These are phyloP conservation scores for Paragyromitra xinjiangensis DNA, from an alignment of 495 filamentous ascomycete genomes.

Conservation along the genomic window DNA sequence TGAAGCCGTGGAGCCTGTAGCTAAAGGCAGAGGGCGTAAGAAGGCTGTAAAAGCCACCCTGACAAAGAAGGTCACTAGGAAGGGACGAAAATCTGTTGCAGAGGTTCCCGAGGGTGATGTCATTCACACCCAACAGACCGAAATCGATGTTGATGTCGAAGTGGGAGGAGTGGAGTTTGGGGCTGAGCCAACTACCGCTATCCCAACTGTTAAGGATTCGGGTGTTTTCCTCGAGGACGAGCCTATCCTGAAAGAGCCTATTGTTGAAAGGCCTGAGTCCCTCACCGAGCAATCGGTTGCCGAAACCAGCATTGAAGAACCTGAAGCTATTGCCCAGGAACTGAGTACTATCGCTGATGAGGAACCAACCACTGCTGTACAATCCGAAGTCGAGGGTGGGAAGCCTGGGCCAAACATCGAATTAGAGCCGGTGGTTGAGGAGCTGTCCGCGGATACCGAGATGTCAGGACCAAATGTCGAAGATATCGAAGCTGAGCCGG, in stretches of 20 bases:
- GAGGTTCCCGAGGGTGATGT: constrained; percentile 4
- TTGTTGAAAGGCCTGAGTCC: constrained; percentile 9
- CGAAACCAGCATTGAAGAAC: background rate
- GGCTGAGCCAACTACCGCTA: background rate
- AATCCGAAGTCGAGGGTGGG: background rate
- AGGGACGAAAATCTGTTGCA: background rate
- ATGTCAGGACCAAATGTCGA: background rate
- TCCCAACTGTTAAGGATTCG: constrained; percentile 21
- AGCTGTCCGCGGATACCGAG: background rate
- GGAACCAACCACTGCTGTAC: background rate
- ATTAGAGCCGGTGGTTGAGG: background rate
- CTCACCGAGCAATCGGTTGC: background rate
- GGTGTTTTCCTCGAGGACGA: constrained; percentile 29
- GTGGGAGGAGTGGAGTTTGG: background rate
- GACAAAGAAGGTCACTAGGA: background rate
- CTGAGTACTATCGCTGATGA: background rate
- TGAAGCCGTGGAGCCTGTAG: background rate
- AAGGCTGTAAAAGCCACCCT: constrained; percentile 15
- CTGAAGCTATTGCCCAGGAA: background rate
- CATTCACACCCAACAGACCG: constrained; percentile 17
- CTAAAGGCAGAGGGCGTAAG: constrained; percentile 15
- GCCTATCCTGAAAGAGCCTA: background rate
- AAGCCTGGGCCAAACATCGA: background rate
- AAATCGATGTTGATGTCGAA: constrained; percentile 26
- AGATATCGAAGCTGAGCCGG: background rate